Evolutionary conservation across 345 rosid species (phyloP), one percentile per base, ranked within the genome.

Genomic region (Populus ilicifolia): DNA sequence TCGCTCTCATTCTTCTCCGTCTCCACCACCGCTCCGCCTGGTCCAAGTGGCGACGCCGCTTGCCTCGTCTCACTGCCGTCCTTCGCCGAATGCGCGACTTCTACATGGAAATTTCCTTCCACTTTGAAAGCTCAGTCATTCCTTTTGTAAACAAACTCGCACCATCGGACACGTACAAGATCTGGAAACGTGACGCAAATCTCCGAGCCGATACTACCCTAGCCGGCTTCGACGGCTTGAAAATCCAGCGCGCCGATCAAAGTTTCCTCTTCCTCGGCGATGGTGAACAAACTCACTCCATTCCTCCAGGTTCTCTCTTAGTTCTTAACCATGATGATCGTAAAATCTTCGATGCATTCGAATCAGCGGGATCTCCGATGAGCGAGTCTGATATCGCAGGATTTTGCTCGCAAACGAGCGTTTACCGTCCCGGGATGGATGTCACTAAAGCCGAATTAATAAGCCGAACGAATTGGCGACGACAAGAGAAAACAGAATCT

Each of bases 121-220:
- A 90, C 75, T 95, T 95, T 77, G 97, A 93, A 80, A 93, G 96
- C 84, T 95, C 98, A 6, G 96, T 95, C 56, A 93, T 95, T 48
- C 99, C 99, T 0, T 95, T 95, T 81, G 89, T 95, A 38, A 90
- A 91, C 0, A 93, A 89, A 66, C 87, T 95, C 21, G 98, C 98
- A 25, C 99, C 99, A 52, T 92, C 98, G 0, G 99, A 95, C n/a
- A 95, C 98, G 0, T 95, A 92, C 85, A 92, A 86, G 85, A 90
- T 95, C 83, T 95, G 99, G 99, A 95, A 95, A 79, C 92, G 90
- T 23, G 98, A 93, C 30, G 98, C 94, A 3, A 90, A 92, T 52
- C 88, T 95, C 80, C 90, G 99, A 6, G 99, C 94, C 0, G 99
- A 95, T 68, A 89, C 90, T 2, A 89, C 97, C 2, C 64, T 95